These are phyloP conservation scores for Postia placenta DNA, from an alignment of 768 basidiomycete species.

Conservation along the genomic window DNA sequence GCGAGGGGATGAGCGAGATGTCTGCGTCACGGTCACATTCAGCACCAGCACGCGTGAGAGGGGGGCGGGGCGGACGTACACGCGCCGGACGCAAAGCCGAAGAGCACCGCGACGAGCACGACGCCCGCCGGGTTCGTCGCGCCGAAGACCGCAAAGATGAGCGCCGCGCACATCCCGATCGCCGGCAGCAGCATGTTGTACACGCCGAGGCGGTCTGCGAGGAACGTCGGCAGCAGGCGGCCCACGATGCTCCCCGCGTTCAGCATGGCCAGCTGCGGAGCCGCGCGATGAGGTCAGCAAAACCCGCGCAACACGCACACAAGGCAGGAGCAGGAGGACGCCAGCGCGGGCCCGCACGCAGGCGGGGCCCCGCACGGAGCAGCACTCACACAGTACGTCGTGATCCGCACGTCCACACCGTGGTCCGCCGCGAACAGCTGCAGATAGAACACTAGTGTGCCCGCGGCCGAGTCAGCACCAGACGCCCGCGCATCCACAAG, in stretches of 20 bases:
- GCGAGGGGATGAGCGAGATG: constrained; percentile 18
- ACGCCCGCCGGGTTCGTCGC: constrained; percentile 30
- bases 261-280: constrained; percentile 45
- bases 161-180: constrained; percentile 30
- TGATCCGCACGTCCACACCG: constrained; percentile 12
- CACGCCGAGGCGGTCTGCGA: constrained; percentile 60
- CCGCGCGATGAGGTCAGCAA: not conserved
- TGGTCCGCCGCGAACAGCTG: constrained; percentile 19
- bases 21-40: constrained; percentile 6
- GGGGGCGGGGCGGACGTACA: constrained; percentile 19
- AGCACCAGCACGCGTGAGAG: not conserved
- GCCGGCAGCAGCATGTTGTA: constrained; percentile 55
- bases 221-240: constrained; percentile 54
- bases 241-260: constrained; percentile 66
- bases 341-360: too few species aligned
- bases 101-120: constrained; percentile 36
- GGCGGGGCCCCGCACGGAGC: too few species aligned
- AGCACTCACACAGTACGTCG: constrained; percentile 18
- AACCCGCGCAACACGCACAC: too few species aligned
- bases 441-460: constrained; percentile 23
- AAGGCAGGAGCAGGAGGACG: too few species aligned
- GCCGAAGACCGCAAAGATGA: constrained; percentile 35
- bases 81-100: constrained; percentile 44
- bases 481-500: too few species aligned
- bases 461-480: too few species aligned